Evolutionary conservation across 1,284 basidiomycete genomes (phyloP).

Genomic region (Boletus sp.): DNA sequence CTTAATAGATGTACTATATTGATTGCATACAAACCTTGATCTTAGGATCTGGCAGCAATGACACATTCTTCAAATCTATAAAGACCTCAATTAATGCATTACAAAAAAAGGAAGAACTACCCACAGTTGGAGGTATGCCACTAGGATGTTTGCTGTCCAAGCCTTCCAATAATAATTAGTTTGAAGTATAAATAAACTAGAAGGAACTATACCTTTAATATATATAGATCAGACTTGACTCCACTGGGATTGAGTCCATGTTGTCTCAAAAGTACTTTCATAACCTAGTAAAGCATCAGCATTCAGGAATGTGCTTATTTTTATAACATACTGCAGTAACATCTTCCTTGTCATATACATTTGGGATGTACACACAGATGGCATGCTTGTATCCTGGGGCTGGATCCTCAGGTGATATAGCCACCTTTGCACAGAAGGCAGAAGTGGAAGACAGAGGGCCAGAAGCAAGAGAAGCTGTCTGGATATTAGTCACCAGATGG

Average conservation of each 20-base stretch:
- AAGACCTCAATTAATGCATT: not conserved
- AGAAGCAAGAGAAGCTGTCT: slow-evolving; percentile 53
- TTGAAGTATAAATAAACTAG: not conserved
- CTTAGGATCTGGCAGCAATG: slow-evolving; percentile 55
- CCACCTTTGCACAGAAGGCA: slow-evolving; percentile 56
- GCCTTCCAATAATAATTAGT: slow-evolving; percentile 35
- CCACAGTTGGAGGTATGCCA: slow-evolving; percentile 64
- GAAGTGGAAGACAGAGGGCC: slow-evolving; percentile 56
- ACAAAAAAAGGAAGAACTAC: slow-evolving; percentile 10
- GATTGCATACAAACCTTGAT: slow-evolving; percentile 44
- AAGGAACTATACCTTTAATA: slow-evolving; percentile 41
- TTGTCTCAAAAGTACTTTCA: slow-evolving; percentile 58
- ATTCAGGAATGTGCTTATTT: not conserved
- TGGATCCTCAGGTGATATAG: slow-evolving; percentile 53
- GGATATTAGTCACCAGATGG: slow-evolving; percentile 2
- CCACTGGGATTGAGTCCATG: slow-evolving; percentile 63
- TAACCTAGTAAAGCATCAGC: slow-evolving; percentile 43
- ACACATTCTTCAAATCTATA: slow-evolving; percentile 60
- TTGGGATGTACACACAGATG: slow-evolving; percentile 67
- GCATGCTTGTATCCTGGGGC: slow-evolving; percentile 53
- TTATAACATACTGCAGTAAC: slow-evolving; percentile 48
- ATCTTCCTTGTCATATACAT: slow-evolving; percentile 59
- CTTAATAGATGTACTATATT: not conserved
- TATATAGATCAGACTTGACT: slow-evolving; percentile 69
- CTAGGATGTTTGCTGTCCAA: slow-evolving; percentile 72